Conservation (phyloP, 2,329 filamentous ascomycete species). For the Fusarium sp. region DNA sequence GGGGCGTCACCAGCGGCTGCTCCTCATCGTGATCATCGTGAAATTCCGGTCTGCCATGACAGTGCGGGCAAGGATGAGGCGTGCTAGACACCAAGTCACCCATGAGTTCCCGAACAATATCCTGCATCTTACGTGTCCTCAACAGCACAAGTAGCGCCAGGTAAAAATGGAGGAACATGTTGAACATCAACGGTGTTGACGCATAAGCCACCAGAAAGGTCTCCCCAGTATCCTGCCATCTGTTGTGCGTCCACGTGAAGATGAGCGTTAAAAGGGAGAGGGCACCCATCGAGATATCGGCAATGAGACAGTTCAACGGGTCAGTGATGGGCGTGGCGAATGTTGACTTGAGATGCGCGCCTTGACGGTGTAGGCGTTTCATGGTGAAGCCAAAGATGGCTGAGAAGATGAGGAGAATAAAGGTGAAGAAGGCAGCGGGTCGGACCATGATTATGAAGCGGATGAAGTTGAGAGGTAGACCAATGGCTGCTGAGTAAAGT, state of each 20-base stretch:
- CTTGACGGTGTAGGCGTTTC: background rate
- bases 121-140: background rate
- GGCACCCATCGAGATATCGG: background rate
- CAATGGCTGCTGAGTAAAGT: background rate
- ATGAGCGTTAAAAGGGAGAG: background rate
- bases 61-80: background rate
- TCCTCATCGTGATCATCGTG: background rate
- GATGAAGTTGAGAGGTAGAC: slow-evolving; percentile 4
- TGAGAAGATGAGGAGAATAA: background rate
- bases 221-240: background rate
- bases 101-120: background rate
- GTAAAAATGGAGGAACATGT: slow-evolving; percentile 11
- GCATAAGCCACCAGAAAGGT: background rate
- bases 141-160: background rate
- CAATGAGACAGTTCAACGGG: background rate
- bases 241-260: background rate
- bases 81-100: background rate
- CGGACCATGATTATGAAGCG: slow-evolving; percentile 3
- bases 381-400: background rate
- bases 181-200: background rate
- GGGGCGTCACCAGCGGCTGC: background rate
- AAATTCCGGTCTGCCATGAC: background rate
- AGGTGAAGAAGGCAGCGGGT: background rate
- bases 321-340: background rate
- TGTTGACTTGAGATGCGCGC: background rate